A percentile compares a stretch with the other conserved stretches of the same genome.
phyloP scores from a whole-genome alignment of 345 rosid species.

The Camelina sativa region DNA sequence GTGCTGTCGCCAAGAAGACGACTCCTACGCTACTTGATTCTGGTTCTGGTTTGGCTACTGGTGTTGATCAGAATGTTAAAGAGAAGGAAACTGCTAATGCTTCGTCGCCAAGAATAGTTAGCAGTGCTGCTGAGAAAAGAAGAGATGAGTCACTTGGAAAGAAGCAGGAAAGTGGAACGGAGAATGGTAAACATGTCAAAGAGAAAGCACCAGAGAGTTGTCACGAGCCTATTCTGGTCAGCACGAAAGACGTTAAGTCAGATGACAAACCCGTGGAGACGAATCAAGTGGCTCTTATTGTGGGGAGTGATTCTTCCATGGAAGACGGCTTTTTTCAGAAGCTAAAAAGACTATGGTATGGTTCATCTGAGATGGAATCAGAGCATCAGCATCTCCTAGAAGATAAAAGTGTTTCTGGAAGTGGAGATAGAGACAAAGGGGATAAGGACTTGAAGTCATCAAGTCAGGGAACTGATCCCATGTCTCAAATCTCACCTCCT shows the following conservation, averaged over 20 bases:
- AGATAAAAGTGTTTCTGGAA: constrained; percentile 31
- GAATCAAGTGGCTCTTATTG: constrained; percentile 34
- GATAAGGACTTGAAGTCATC: constrained; percentile 39
- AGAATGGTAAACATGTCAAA: constrained; percentile 10
- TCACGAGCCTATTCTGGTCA: constrained; percentile 30
- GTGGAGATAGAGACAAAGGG: constrained; percentile 33
- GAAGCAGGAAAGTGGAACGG: constrained; percentile 13
- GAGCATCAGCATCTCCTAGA: constrained; percentile 26
- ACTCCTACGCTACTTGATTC: constrained; percentile 37
- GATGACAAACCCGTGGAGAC: constrained; percentile 17
- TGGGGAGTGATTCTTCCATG: constrained; percentile 44
- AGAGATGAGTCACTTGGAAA: constrained; percentile 29
- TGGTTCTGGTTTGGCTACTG: constrained; percentile 19
- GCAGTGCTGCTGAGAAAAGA: constrained; percentile 35
- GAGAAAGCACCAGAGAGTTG: constrained; percentile 15
- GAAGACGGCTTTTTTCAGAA: constrained; percentile 50
- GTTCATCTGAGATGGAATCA: constrained; percentile 41
- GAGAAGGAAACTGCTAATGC: constrained; percentile 31
- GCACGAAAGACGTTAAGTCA: constrained; percentile 21
- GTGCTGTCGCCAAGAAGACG: constrained; percentile 29
- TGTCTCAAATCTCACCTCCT: constrained; percentile 33
- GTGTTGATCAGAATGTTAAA: constrained; percentile 18
- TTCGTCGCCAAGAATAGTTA: constrained; percentile 32
- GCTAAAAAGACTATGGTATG: constrained; percentile 58
- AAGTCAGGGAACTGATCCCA: constrained; percentile 19